Evolutionary conservation across 1,284 basidiomycete species (phyloP).

Genomic region (Ustilago hordei): DNA sequence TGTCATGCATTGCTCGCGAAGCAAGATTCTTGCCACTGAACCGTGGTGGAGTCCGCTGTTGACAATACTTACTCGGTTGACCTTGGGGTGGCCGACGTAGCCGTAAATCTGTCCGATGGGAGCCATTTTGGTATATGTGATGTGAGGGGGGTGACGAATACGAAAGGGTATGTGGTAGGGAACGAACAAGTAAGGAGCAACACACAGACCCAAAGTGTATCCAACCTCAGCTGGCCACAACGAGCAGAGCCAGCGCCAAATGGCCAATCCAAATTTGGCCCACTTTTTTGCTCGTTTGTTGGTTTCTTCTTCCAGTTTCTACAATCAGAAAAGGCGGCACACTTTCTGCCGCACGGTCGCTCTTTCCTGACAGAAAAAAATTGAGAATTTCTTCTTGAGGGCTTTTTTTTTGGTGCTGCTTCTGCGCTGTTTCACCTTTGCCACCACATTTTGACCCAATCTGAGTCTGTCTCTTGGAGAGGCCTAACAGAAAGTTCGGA

Average conservation of each 20-base stretch:
- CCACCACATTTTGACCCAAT: neutral
- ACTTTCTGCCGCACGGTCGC: conserved; percentile 6
- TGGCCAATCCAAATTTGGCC: neutral
- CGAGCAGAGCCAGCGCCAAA: neutral
- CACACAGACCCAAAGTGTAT: neutral
- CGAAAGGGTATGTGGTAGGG: conserved; percentile 30
- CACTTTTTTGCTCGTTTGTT: neutral
- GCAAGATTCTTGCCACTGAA: neutral
- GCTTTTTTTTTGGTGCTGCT: neutral
- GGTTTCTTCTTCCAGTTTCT: conserved; percentile 24
- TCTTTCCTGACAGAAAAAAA: neutral
- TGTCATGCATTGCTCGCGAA: neutral
- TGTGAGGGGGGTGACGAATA: conserved; percentile 22
- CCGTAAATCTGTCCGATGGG: conserved; percentile 67
- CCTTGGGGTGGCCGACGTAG: conserved; percentile 49
- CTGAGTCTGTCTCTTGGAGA: neutral
- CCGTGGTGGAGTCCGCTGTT: neutral
- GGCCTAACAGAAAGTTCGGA: neutral
- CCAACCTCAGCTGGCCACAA: neutral
- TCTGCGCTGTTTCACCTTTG: neutral
- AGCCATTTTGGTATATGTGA: conserved; percentile 54
- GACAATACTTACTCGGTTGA: conserved; percentile 36
- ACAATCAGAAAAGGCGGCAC: neutral
- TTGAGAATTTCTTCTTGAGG: conserved; percentile 6
- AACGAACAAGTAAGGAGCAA: neutral